phyloP scores from a whole-genome alignment of 495 filamentous ascomycete genomes.

The Trichocladium uniseriatum region DNA sequence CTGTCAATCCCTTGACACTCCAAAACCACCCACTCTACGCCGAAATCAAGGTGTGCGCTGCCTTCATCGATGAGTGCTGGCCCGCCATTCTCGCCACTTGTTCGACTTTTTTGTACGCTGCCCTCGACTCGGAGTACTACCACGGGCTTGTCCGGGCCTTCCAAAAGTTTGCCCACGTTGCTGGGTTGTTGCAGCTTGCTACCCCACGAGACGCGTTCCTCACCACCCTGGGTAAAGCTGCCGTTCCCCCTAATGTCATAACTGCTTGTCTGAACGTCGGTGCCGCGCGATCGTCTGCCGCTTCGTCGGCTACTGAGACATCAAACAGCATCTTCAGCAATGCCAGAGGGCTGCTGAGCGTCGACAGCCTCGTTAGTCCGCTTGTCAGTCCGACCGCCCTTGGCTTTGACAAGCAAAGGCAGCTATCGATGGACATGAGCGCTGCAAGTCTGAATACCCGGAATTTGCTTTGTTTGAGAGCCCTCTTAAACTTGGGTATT shows the following conservation, averaged over 20 bases:
- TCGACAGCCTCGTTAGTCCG: slow-evolving; percentile 49
- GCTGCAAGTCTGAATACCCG: slow-evolving; percentile 64
- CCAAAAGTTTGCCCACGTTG: slow-evolving; percentile 92
- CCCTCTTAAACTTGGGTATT: slow-evolving; percentile 87
- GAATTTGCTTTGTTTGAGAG: slow-evolving; percentile 81
- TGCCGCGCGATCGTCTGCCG: slow-evolving; percentile 25
- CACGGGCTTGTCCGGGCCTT: slow-evolving; percentile 87
- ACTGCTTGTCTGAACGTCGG: slow-evolving; percentile 48
- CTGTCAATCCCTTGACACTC: slow-evolving; percentile 69
- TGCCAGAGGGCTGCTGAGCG: slow-evolving; percentile 53
- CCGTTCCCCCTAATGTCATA: slow-evolving; percentile 69
- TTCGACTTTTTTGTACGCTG: slow-evolving; percentile 87
- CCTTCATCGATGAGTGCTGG: slow-evolving; percentile 87
- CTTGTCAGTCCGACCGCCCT: slow-evolving; percentile 42
- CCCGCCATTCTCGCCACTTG: slow-evolving; percentile 88
- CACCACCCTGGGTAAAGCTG: slow-evolving; percentile 85
- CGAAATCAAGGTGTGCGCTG: slow-evolving; percentile 65
- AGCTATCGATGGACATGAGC: slow-evolving; percentile 42
- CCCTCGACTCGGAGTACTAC: slow-evolving; percentile 89
- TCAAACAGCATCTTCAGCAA: slow-evolving; percentile 48
- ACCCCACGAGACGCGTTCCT: slow-evolving; percentile 92
- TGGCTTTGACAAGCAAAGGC: slow-evolving; percentile 43
- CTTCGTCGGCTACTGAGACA: slow-evolving; percentile 40
- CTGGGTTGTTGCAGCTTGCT: slow-evolving; percentile 70
- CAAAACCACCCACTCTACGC: slow-evolving; percentile 59